These are phyloP conservation scores for Lecanicillium sp. DNA, from an alignment of 2,329 filamentous ascomycete genomes.

Conservation along the genomic window DNA sequence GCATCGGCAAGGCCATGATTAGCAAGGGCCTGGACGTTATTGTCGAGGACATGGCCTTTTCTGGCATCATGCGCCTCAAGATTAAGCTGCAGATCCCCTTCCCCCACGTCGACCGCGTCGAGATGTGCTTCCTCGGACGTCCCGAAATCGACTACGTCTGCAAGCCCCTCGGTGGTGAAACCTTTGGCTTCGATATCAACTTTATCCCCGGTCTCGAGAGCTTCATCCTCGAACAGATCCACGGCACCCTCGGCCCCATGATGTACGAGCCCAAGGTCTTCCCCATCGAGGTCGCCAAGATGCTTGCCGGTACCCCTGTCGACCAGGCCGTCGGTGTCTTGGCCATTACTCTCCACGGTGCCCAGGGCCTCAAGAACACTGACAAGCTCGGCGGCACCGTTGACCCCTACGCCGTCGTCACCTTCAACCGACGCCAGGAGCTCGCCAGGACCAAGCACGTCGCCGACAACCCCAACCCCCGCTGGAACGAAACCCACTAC, in stretches of 20 bases:
- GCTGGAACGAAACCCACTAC: conserved; percentile 96
- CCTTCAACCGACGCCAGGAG: conserved; percentile 73
- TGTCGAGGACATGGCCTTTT: conserved; percentile 95
- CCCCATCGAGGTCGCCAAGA: conserved; percentile 96
- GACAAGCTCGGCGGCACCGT: conserved; percentile 90
- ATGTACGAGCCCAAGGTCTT: conserved; percentile 98
- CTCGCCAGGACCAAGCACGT: conserved; percentile 87
- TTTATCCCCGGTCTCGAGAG: conserved; percentile 91
- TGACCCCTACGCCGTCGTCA: conserved; percentile 83
- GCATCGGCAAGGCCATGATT: conserved; percentile 91
- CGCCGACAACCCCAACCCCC: conserved; percentile 75
- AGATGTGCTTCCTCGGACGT: conserved; percentile 88
- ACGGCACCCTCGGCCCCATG: conserved; percentile 89
- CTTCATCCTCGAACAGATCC: conserved; percentile 95
- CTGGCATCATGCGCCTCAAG: conserved; percentile 92
- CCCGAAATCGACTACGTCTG: conserved; percentile 95
- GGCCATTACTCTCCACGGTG: conserved; percentile 84
- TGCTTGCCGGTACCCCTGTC: conserved; percentile 88
- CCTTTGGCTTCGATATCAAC: conserved; percentile 96
- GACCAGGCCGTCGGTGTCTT: conserved; percentile 95
- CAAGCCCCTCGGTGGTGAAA: conserved; percentile 93
- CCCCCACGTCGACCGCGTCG: conserved; percentile 88
- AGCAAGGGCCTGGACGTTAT: conserved; percentile 97
- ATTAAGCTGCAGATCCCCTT: conserved; percentile 95
- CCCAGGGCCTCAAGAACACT: conserved; percentile 86